Evolutionary conservation across 2,329 filamentous ascomycete species (phyloP), one percentile per base, ranked within the genome.

Genomic region (Verticillium alfalfae): DNA sequence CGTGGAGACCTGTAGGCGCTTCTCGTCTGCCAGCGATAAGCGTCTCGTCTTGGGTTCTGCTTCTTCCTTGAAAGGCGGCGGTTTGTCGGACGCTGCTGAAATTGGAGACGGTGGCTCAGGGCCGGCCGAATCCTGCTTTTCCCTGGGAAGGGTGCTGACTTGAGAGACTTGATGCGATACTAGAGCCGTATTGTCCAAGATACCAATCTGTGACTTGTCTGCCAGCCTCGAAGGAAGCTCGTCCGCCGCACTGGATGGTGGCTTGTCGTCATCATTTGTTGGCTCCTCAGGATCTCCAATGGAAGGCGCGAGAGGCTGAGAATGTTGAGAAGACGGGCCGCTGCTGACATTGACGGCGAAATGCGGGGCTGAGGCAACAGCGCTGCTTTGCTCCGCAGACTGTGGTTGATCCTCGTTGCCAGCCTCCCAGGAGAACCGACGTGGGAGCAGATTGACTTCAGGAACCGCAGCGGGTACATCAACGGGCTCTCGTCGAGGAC

Each of bases 11-110:
- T 52, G 45, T 8, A 52, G 72, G 13, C 26, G 69, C 64, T 79
- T 81, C 63, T 84, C 81, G 15, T 84, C 78, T 2, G 74, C 74
- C 2, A 79, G 68, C 2, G 80, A 82, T 26, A 75, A 64, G 16
- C 70, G 72, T 8, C 67, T 71, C 60, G 64, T 62, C 34, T 68
- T 45, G 16, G 55, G 34, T 49, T 58, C 45, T 22, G 45, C 18
- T 18, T 52, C 54, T 34, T 5, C 26, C 57, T 62, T 59, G 31
- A 69, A 66, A 1, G 69, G 59, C 12, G 64, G 65, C 34, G 64
- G 69, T 31, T 72, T 67, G 2, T 75, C 75, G 7, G 73, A 73
- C 34, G 68, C 58, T 10, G 72, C 70, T 16, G 80, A 83, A 2
- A 78, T 64, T 2, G 81, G 79, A 16, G 80, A 82, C 0, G 77